phyloP scores from a whole-genome alignment of 148 eudicot genomes.

The Rhododendron vialii region DNA sequence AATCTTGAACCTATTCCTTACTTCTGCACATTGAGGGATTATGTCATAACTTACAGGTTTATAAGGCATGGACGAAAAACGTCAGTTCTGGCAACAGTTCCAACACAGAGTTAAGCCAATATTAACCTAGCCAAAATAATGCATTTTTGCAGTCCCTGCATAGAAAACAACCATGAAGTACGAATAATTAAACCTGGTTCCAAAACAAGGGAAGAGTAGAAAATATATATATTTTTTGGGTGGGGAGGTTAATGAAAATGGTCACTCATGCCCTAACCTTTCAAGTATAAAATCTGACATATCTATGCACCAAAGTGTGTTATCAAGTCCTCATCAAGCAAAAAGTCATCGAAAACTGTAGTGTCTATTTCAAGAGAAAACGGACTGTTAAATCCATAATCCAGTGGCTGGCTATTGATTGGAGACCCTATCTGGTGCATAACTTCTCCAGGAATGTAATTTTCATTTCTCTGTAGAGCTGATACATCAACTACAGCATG shows the following conservation, averaged over 20 bases:
- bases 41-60: slow-evolving; percentile 7
- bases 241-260: background rate
- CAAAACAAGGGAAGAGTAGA: background rate
- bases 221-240: background rate
- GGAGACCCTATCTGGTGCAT: slow-evolving; percentile 54
- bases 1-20: background rate
- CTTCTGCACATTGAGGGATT: background rate
- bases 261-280: slow-evolving; percentile 11
- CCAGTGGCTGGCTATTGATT: slow-evolving; percentile 41
- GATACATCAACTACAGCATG: slow-evolving; percentile 29
- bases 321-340: slow-evolving; percentile 53
- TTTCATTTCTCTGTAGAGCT: slow-evolving; percentile 21
- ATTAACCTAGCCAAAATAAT: background rate
- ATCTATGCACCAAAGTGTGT: slow-evolving; percentile 55
- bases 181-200: background rate
- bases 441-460: slow-evolving; percentile 35
- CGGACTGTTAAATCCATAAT: slow-evolving; percentile 42
- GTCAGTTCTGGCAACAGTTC: background rate
- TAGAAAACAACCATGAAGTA: background rate
- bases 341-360: slow-evolving; percentile 23
- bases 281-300: slow-evolving; percentile 10
- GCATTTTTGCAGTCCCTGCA: background rate
- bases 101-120: background rate
- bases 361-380: slow-evolving; percentile 37
- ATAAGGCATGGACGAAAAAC: background rate